Conservation (phyloP, 108 stramenopile species). For the Cyclostephanos invisitatus region DNA sequence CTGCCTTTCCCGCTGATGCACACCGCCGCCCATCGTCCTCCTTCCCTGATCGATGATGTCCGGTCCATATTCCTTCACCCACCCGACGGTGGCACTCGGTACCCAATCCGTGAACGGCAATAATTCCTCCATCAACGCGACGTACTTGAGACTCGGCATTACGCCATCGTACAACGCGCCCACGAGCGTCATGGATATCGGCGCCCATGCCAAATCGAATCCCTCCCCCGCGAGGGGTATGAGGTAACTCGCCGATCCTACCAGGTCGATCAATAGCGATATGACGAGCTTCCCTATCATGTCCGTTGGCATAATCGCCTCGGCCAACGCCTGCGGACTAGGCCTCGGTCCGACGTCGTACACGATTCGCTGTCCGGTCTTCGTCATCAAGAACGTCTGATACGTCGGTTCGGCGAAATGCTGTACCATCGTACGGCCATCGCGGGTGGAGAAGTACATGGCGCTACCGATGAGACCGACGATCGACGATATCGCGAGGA, state of each 20-base stretch:
- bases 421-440: constrained; percentile 55
- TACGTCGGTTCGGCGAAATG: constrained; percentile 48
- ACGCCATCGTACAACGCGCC: constrained; percentile 87
- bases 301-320: constrained; percentile 59
- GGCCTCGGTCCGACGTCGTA: constrained; percentile 88
- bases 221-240: constrained; percentile 87
- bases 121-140: constrained; percentile 82
- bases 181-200: constrained; percentile 77
- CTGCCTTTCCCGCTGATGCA: not conserved
- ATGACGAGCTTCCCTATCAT: constrained; percentile 70
- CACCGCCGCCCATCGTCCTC: constrained; percentile 30
- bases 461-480: constrained; percentile 31
- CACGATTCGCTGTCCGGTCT: constrained; percentile 66
- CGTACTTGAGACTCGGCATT: constrained; percentile 73
- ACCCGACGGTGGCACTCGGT: constrained; percentile 88
- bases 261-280: constrained; percentile 71
- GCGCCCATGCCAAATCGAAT: constrained; percentile 90
- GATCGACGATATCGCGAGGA: constrained; percentile 18
- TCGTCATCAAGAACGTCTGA: constrained; percentile 57
- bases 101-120: constrained; percentile 94
- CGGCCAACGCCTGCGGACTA: constrained; percentile 55
- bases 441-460: constrained; percentile 60
- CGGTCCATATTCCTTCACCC: constrained; percentile 75
- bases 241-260: constrained; percentile 80
- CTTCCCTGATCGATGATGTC: constrained; percentile 37